phyloP scores from a whole-genome alignment of 305 asterid genomes.

The Fraxinus xanthoxyloides region DNA sequence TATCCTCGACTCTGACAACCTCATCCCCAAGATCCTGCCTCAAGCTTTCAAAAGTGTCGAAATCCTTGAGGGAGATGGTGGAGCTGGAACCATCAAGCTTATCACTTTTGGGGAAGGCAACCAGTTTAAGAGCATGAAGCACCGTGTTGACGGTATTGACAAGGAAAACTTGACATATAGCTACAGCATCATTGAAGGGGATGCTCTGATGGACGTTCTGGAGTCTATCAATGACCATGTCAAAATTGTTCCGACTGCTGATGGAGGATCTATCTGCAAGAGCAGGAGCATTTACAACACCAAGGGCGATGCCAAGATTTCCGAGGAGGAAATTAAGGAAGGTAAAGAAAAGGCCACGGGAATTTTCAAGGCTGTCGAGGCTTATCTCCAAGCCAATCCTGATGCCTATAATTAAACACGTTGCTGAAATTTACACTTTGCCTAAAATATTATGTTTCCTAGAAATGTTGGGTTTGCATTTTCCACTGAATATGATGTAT shows the following conservation, averaged over 20 bases:
- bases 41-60: conserved; percentile 27
- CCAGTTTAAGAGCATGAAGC: background rate
- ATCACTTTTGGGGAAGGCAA: conserved; percentile 32
- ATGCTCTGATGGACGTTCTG: conserved; percentile 22
- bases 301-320: conserved; percentile 28
- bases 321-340: conserved; percentile 32
- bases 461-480: background rate
- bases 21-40: conserved; percentile 34
- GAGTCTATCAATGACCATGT: conserved; percentile 26
- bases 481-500: background rate
- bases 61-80: conserved; percentile 33
- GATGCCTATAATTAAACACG: background rate
- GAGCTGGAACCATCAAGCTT: conserved; percentile 29
- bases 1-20: conserved; percentile 35
- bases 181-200: conserved; percentile 34
- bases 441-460: background rate
- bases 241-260: conserved; percentile 26
- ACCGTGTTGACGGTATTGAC: conserved; percentile 21
- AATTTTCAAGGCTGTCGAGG: conserved; percentile 21
- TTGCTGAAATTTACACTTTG: background rate
- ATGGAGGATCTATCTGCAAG: conserved; percentile 34
- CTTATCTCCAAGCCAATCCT: conserved; percentile 22
- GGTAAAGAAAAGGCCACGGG: conserved; percentile 32
- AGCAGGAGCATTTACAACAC: conserved; percentile 20
- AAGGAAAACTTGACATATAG: background rate